Evolutionary conservation across 2,329 filamentous ascomycete species (phyloP).

Genomic region (Botrytis squamosa): DNA sequence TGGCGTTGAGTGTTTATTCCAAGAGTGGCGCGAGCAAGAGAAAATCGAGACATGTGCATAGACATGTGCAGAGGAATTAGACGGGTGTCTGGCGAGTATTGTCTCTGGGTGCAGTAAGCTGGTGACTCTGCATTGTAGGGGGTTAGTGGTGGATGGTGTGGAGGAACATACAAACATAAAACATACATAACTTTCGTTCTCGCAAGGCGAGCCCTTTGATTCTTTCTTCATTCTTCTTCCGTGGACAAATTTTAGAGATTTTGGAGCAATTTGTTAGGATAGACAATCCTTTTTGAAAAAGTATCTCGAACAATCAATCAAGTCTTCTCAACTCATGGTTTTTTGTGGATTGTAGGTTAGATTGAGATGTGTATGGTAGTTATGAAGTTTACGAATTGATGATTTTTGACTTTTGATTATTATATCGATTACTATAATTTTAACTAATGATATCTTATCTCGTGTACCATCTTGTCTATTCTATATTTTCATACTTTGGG

Average conservation of each 20-base stretch:
- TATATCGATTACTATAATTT: too few relatives aligned
- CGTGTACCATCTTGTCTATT: too few relatives aligned
- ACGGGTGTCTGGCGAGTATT: neutral
- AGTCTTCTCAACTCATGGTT: neutral
- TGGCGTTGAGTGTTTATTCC: conserved; percentile 46
- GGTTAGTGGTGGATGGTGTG: neutral
- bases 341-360: neutral
- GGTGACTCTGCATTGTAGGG: neutral
- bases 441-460: too few relatives aligned
- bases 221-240: neutral
- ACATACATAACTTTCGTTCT: neutral
- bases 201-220: conserved; percentile 10
- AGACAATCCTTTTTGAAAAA: neutral
- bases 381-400: neutral
- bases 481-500: too few relatives aligned
- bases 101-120: neutral
- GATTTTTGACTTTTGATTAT: neutral
- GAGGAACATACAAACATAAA: neutral
- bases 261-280: neutral
- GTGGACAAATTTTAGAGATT: neutral
- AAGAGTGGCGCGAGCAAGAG: neutral
- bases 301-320: neutral
- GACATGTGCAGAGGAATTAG: neutral
- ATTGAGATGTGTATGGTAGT: neutral
- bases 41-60: conserved; percentile 12